These are phyloP conservation scores for Beauveria caledonica DNA, from an alignment of 2,329 filamentous ascomycete genomes.

Conservation along the genomic window DNA sequence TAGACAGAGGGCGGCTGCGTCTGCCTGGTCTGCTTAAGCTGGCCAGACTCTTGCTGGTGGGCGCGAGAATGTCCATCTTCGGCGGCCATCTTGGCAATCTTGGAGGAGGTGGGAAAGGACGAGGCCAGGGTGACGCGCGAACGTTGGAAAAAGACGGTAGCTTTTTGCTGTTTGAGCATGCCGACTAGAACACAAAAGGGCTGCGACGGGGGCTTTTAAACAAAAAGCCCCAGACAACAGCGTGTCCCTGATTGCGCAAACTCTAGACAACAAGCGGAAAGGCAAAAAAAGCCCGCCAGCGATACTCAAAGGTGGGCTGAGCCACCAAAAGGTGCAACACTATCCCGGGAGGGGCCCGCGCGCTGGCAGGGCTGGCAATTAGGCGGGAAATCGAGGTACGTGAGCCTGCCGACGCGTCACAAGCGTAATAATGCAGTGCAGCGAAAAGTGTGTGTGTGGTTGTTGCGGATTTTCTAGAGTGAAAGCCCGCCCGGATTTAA, in stretches of 20 bases:
- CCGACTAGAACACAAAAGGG: constrained; percentile 19
- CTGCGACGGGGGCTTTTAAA: constrained; percentile 17
- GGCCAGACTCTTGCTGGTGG: constrained; percentile 16
- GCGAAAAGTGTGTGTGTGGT: not conserved
- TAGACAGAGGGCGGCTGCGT: constrained; percentile 31
- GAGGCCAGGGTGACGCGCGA: constrained; percentile 31
- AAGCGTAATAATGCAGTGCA: not conserved
- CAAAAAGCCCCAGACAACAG: constrained; percentile 17
- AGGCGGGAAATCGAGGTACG: not conserved
- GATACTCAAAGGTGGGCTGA: not conserved
- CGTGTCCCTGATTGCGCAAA: constrained; percentile 7
- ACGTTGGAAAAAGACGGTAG: constrained; percentile 31
- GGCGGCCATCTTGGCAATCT: constrained; percentile 25
- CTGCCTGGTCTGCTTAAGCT: constrained; percentile 21
- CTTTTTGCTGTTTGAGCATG: constrained; percentile 38
- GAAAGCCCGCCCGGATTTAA: constrained; percentile 15
- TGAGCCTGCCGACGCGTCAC: not conserved
- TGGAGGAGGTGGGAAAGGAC: constrained; percentile 17
- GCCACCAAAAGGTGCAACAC: not conserved
- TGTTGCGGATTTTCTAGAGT: constrained; percentile 4
- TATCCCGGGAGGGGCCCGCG: not conserved
- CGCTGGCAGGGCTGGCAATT: not conserved
- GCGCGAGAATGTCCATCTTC: constrained; percentile 21
- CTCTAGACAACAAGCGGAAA: not conserved
- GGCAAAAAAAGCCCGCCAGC: constrained; percentile 3